Evolutionary conservation across 176 grass and related monocot genomes (phyloP).

Genomic region (Carex parvula): DNA sequence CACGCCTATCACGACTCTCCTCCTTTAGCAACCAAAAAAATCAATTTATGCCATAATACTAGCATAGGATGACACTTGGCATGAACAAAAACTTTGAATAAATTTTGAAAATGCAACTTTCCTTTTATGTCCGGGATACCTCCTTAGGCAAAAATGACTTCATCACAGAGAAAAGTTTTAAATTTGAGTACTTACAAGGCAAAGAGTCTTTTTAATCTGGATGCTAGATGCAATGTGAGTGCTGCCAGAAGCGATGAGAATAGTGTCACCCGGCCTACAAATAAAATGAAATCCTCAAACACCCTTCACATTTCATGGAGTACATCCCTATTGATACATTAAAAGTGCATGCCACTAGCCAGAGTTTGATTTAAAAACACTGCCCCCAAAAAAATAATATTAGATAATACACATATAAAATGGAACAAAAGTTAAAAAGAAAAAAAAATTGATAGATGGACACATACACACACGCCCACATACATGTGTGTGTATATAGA

Average conservation of each 20-base stretch:
- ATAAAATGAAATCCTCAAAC: slow-evolving; percentile 14
- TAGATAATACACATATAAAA: background rate
- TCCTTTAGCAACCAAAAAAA: background rate
- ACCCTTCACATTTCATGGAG: background rate
- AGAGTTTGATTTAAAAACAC: background rate
- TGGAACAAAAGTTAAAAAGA: background rate
- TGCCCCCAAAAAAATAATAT: background rate
- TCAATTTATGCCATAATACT: background rate
- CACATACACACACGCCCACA: too few relatives aligned
- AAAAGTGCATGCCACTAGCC: background rate
- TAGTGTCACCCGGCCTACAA: slow-evolving; percentile 95
- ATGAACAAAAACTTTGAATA: background rate
- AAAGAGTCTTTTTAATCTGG: slow-evolving; percentile 95
- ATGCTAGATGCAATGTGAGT: slow-evolving; percentile 68
- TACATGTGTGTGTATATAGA: too few relatives aligned
- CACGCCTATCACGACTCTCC: too few relatives aligned
- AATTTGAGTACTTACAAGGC: slow-evolving; percentile 72
- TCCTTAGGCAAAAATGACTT: background rate
- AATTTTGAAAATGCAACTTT: background rate
- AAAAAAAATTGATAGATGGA: background rate
- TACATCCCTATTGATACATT: background rate
- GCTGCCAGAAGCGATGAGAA: slow-evolving; percentile 74
- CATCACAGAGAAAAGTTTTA: background rate
- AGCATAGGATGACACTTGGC: background rate
- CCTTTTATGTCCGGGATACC: background rate